Evolutionary conservation across 805 yeast species (phyloP).

Genomic region (Zygotorulaspora chibaensis): DNA sequence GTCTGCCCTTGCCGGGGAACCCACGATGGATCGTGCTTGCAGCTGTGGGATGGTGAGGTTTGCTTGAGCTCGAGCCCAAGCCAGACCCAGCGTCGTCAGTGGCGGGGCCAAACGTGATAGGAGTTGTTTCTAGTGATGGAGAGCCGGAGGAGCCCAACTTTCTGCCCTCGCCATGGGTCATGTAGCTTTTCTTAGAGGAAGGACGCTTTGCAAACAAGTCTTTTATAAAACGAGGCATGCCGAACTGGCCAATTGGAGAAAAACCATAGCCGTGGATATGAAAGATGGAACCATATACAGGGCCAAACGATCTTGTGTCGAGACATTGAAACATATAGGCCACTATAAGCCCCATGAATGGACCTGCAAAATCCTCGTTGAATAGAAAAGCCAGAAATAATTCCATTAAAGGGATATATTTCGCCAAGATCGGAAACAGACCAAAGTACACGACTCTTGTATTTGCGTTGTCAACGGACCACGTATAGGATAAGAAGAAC

Average conservation of each 20-base stretch:
- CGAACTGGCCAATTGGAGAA: conserved; percentile 24
- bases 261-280: conserved; percentile 18
- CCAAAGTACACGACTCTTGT: conserved; percentile 50
- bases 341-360: conserved; percentile 48
- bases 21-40: not conserved
- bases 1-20: not conserved
- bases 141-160: conserved; percentile 7
- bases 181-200: not conserved
- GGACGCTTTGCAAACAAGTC: conserved; percentile 1
- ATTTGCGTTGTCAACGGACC: conserved; percentile 56
- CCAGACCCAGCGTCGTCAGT: too few relatives aligned
- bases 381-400: conserved; percentile 40
- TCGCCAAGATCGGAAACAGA: conserved; percentile 53
- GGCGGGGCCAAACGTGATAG: not conserved
- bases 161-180: conserved; percentile 6
- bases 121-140: conserved; percentile 1
- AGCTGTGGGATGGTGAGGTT: too few relatives aligned
- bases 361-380: conserved; percentile 41
- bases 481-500: conserved; percentile 47
- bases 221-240: conserved; percentile 19
- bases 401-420: conserved; percentile 44
- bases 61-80: too few relatives aligned
- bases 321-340: conserved; percentile 61
- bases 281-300: conserved; percentile 37
- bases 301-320: conserved; percentile 54